Percentiles rank a stretch among this genome's conserved stretches.
phyloP scores from a whole-genome alignment of 371 early-diverging fungal species.

The Dentiscutata heterogama region DNA sequence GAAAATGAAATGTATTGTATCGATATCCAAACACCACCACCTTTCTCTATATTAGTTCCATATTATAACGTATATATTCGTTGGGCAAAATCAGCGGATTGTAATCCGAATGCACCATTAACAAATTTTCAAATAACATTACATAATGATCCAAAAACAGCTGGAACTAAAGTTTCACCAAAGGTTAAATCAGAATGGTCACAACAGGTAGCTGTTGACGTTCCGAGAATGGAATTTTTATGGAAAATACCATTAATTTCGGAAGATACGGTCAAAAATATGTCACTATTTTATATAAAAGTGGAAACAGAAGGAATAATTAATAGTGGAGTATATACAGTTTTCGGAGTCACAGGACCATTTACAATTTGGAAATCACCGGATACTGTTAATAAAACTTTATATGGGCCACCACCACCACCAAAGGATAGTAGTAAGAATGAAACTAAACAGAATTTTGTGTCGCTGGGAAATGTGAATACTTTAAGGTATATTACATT shows the following conservation, averaged over 20 bases:
- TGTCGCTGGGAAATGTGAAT: too few relatives aligned
- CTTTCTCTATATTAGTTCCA: not conserved
- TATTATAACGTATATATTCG: conserved; percentile 24
- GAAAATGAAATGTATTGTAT: conserved; percentile 1
- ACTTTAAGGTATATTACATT: too few relatives aligned
- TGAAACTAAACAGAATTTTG: too few relatives aligned
- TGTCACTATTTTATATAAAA: not conserved
- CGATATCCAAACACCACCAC: conserved; percentile 7
- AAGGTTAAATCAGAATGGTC: conserved; percentile 19
- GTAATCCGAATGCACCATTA: not conserved
- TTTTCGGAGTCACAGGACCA: conserved; percentile 17
- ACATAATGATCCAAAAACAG: conserved; percentile 11
- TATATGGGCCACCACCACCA: not conserved
- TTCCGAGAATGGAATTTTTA: not conserved
- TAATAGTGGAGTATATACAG: conserved; percentile 10
- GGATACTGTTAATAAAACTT: not conserved
- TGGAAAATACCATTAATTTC: conserved; percentile 17
- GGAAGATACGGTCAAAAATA: not conserved
- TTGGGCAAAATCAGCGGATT: not conserved
- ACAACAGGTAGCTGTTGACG: not conserved
- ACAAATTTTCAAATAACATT: conserved; percentile 14
- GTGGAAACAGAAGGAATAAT: not conserved
- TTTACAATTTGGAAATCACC: conserved; percentile 12
- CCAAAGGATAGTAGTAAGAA: too few relatives aligned
- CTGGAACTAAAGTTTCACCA: not conserved